Percentiles rank a stretch among this genome's conserved stretches.
Conservation (phyloP, 495 filamentous ascomycete genomes). For the Penicillium crystallinum region DNA sequence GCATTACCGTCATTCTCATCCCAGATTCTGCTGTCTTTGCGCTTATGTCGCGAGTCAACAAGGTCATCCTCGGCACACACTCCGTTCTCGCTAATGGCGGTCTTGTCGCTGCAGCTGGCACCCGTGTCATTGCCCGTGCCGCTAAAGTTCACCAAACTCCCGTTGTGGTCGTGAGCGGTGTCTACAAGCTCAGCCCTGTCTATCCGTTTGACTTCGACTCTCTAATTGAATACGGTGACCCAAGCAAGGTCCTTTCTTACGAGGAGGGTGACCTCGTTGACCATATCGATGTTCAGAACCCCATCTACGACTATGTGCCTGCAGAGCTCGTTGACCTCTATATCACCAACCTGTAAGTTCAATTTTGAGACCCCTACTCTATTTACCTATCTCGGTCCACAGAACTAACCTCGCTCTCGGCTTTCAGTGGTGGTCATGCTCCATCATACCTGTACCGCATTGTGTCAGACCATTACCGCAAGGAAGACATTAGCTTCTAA, state of each 20-base stretch:
- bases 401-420: conserved; percentile 17
- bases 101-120: conserved; percentile 72
- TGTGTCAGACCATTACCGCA: conserved; percentile 78
- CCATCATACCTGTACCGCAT: conserved; percentile 77
- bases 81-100: conserved; percentile 83
- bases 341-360: conserved; percentile 83
- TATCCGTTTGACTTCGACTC: conserved; percentile 74
- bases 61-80: conserved; percentile 83
- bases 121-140: conserved; percentile 72
- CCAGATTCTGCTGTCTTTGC: conserved; percentile 82
- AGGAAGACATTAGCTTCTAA: conserved; percentile 68
- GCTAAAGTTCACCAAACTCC: conserved; percentile 74
- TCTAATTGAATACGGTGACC: conserved; percentile 76
- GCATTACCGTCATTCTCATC: conserved; percentile 75
- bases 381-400: neutral
- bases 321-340: conserved; percentile 81
- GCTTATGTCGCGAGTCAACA: conserved; percentile 88
- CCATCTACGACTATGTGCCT: conserved; percentile 76
- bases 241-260: conserved; percentile 65
- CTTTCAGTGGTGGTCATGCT: conserved; percentile 66
- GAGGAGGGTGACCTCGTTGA: conserved; percentile 70
- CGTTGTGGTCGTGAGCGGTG: conserved; percentile 76
- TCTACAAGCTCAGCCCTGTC: conserved; percentile 87
- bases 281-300: conserved; percentile 72
- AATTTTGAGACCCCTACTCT: neutral